These are phyloP conservation scores for Chrysosporium keratinophilum DNA, from an alignment of 2,329 filamentous ascomycete genomes.

Conservation along the genomic window DNA sequence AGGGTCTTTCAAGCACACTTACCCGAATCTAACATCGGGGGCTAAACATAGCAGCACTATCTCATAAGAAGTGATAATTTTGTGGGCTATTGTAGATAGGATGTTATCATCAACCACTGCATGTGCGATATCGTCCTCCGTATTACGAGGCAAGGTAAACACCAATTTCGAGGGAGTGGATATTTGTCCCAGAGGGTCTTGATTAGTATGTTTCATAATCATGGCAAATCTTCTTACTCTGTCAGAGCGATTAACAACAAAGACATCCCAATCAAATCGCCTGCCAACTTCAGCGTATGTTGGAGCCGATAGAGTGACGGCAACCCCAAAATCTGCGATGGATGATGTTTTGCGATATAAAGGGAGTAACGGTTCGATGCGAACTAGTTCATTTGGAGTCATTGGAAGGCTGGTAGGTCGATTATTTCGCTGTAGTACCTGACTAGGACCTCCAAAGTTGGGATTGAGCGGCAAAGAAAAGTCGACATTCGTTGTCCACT, in stretches of 20 bases:
- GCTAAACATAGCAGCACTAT: constrained; percentile 47
- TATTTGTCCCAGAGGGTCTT: constrained; percentile 32
- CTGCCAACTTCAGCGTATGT: constrained; percentile 41
- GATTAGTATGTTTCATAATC: constrained; percentile 38
- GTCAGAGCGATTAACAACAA: constrained; percentile 50
- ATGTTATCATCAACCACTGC: constrained; percentile 49
- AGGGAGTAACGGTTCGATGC: not conserved
- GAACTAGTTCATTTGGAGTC: constrained; percentile 19
- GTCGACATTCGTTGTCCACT: constrained; percentile 41
- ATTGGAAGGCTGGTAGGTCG: constrained; percentile 37
- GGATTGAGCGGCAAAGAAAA: constrained; percentile 40
- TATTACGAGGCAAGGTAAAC: constrained; percentile 29
- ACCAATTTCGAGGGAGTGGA: constrained; percentile 39
- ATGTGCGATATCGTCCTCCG: constrained; percentile 35
- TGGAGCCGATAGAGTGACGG: constrained; percentile 48
- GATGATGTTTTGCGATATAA: constrained; percentile 2
- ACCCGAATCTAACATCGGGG: constrained; percentile 50
- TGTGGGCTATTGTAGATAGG: constrained; percentile 46
- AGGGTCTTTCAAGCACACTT: constrained; percentile 21
- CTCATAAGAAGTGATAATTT: constrained; percentile 36
- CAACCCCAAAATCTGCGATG: constrained; percentile 34
- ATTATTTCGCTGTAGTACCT: constrained; percentile 37
- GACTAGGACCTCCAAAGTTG: constrained; percentile 38
- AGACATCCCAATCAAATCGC: constrained; percentile 47
- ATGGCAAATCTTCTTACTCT: constrained; percentile 46